Percentiles rank a stretch among this genome's conserved stretches.
phyloP scores from a whole-genome alignment of 352 stramenopile species.

The Phytophthora melonis region DNA sequence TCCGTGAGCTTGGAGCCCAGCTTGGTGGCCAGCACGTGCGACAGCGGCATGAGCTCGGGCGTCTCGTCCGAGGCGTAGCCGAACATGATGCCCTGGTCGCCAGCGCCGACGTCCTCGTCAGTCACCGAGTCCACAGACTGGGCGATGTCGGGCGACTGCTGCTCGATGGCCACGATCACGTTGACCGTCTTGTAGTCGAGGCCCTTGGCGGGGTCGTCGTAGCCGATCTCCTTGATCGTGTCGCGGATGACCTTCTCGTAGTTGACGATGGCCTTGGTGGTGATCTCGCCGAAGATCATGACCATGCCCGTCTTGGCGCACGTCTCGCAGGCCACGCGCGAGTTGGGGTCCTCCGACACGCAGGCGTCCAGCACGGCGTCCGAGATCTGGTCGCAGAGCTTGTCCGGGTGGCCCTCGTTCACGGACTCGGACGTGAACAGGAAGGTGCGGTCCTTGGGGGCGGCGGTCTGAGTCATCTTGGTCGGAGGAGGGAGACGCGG shows the following conservation, averaged over 20 bases:
- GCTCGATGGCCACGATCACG: conserved; percentile 99
- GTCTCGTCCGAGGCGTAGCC: conserved; percentile 99
- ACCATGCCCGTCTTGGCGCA: conserved; percentile 99
- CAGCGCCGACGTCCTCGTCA: conserved; percentile 97
- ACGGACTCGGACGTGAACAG: conserved; percentile 99
- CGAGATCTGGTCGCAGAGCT: conserved; percentile 99
- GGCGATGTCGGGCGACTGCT: conserved; percentile 99
- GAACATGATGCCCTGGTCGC: conserved; percentile 96
- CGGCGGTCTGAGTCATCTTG: conserved; percentile 72
- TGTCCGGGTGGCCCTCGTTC: conserved; percentile 99
- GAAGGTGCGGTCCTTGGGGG: conserved; percentile 81
- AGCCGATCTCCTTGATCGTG: conserved; percentile 99
- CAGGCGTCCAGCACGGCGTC: conserved; percentile 99
- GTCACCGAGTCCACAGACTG: conserved; percentile 98
- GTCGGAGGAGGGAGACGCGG: conserved; percentile 1
- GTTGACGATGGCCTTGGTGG: conserved; percentile 98
- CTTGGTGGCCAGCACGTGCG: conserved; percentile 97
- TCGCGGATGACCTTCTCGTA: conserved; percentile 99
- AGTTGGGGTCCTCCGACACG: conserved; percentile 97
- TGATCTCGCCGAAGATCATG: conserved; percentile 99
- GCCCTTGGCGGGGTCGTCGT: conserved; percentile 99
- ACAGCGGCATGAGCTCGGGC: conserved; percentile 97
- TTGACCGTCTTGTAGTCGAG: conserved; percentile 99
- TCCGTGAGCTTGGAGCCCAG: conserved; percentile 97
- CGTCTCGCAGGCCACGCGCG: conserved; percentile 98